Base-by-base conservation (phyloP, 164 flowering plant genomes). In the Vitis cinerea region DNA sequence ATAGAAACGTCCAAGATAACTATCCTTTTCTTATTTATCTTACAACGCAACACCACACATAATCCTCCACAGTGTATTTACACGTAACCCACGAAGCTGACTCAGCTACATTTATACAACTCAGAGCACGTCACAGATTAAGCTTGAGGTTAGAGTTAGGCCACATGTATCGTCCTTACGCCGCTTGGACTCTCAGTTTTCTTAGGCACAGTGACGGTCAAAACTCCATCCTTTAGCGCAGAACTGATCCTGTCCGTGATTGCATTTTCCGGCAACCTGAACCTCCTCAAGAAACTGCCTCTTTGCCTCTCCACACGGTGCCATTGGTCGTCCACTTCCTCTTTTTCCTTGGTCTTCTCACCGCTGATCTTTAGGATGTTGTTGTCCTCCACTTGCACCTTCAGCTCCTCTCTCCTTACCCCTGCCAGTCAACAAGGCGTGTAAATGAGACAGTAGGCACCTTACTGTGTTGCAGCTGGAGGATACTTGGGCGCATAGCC, bases 381-480 rank as follows among this genome's bases (percentile, higher is more conserved):
- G 29, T 51, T 31, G n/a, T 74, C 78, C 37, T 75, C 73, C 27
- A 77, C 74, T 13, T 74, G 68, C 29, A 67, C 78, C 37, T 74
- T 74, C 66, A 74, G 60, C 29, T 69, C 73, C 59, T 78, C 74
- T 65, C 69, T 77, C 74, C 59, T 65, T 27, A 74, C 66, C 57
- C 75, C 72, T 17, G 76, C 50, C 59, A 65, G 50, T 19, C 23
- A 10, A 59, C 8, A 59, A 37, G 53, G 37, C 59, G 2, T 60
- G 53, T 51, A 65, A 15, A 47, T 51, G 31, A 9, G 58, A 52
- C 5, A 72, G 14, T 15, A 71, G 2, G 1, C 17, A 17, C n/a
- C 12, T 71, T 17, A 17, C 59, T 14, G 62, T 31, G 1, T 57
- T 13, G 27, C 62, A 71, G 27, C 54, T n/a, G 0, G 68, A 49